phyloP scores from a whole-genome alignment of 768 basidiomycete genomes.

The Mycena pura region DNA sequence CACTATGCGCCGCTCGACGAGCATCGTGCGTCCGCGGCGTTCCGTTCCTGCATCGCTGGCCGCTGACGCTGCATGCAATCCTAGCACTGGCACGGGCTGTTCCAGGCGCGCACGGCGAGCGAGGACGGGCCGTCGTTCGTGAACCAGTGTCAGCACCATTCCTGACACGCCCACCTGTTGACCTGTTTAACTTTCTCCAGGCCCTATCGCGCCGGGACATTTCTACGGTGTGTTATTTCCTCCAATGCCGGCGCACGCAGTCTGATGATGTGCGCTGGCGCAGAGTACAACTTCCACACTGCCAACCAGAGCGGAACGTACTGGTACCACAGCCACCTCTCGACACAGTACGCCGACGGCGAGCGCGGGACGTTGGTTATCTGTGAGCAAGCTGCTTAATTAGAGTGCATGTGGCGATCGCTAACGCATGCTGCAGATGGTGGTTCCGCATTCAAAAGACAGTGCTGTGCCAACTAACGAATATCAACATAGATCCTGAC shows the following conservation, averaged over 20 bases:
- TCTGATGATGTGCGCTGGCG: background rate
- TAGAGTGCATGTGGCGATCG: slow-evolving; percentile 31
- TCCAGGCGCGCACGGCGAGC: slow-evolving; percentile 50
- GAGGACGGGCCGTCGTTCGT: slow-evolving; percentile 48
- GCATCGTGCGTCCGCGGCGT: background rate
- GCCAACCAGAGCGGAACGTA: background rate
- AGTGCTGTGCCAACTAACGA: background rate
- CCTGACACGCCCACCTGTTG: background rate
- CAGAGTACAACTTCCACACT: background rate
- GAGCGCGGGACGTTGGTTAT: slow-evolving; percentile 38
- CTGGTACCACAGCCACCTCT: slow-evolving; percentile 34
- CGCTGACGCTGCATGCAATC: too few species aligned
- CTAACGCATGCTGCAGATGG: slow-evolving; percentile 34
- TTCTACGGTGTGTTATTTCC: background rate
- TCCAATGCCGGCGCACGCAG: background rate
- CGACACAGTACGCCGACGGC: slow-evolving; percentile 32
- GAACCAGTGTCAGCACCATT: slow-evolving; percentile 10
- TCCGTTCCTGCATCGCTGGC: too few species aligned
- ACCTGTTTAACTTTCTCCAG: background rate
- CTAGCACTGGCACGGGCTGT: slow-evolving; percentile 35
- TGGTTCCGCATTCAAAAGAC: slow-evolving; percentile 25
- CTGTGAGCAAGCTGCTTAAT: slow-evolving; percentile 29
- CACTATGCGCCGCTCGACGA: slow-evolving; percentile 36
- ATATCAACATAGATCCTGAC: slow-evolving; percentile 26
- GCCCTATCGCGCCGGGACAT: slow-evolving; percentile 11